Base-by-base conservation (phyloP, 495 filamentous ascomycete species). In the Aspergillus homomorphus region DNA sequence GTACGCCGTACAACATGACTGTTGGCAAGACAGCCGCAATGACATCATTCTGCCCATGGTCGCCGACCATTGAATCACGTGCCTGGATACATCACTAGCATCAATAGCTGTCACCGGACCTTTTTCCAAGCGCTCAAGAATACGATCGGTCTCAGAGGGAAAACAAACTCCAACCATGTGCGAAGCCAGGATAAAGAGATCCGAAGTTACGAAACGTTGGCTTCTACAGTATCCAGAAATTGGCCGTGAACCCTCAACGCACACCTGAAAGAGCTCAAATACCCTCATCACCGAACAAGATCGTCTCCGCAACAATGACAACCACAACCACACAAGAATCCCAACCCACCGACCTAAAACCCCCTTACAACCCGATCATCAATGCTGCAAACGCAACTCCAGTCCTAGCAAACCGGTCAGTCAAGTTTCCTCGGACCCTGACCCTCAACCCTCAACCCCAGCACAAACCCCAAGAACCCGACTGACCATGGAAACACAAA, bases 371-470 rank as follows among this genome's bases (percentile, higher is more conserved):
- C 49, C 73, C 74, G 20, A 24, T 78, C 9, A 67, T 78, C 45
- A 77, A 77, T 54, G 67, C 67, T 18, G 52, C 60, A 8, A 61
- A 75, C 57, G 54, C 66, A 0, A 67, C 67, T 18, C 76, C 76
- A 1, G 70, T 77, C 20, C 56, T 74, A 45, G 71, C 77, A 14
- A 70, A 77, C 61, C 68, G 76, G 76, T 77, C 69, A 69, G 72
- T 66, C 21, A 14, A 1, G 14, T 24, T 18, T 22, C 46, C 9
- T 10, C 2, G 15, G 15, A 38, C 8, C 2, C 46, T 28, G 14
- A 21, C 18, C 18, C 18, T 6, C 19, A 10, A 12, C 30, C 1
- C 24, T 43, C 49, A 26, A 12, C 49, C 5, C n/a, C 23, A 22
- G 51, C 44, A 5, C 33, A 5, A 54, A n/a, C 38, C 33, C 10